Base-by-base conservation (phyloP, 768 basidiomycete genomes). In the Lactifluus volemus region DNA sequence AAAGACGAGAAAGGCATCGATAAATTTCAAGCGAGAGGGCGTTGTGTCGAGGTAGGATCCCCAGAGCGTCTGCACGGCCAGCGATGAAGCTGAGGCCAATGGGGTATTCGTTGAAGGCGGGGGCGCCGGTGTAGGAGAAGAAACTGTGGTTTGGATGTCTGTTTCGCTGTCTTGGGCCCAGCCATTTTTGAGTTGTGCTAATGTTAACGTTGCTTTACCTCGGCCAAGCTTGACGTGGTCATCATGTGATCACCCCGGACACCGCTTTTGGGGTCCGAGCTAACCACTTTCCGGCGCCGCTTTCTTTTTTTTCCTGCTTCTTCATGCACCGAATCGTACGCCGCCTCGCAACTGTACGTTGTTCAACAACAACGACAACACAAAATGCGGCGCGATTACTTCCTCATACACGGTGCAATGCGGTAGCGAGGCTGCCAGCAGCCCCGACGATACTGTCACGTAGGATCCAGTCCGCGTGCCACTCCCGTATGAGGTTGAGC, bases 1-100 rank as follows among this genome's bases (percentile, higher is more conserved):
- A 79, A 96, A 97, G 62, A 89, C 75, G 65, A 98, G 81, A 79
- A 98, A 98, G 8, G 84, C 75, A 77, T 99, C 97, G 71, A 98
- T 85, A 74, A 95, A 85, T 77, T 98, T 96, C 68, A 98, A 84
- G 14, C 92, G 83, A 67, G 89, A 75, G 5, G 92, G 79, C 0
- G 94, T 97, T 57, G 83, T 79, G 36, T 84, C 80, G 67, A 75
- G 74, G 78, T 98, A 98, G 19, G 89, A 84, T 68, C 79, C 83
- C 82, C 83, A 88, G 32, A 94, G 79, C 15, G 85, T 77, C 34
- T 76, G 72, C 44, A 88, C 65, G 48, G 81, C 77, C 56, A 60
- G 62, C 39, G 68, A 53, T n/a, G 69, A 65, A 29, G 15, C 77
- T 55, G 61, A 62, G 38, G 68, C 50, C 25, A 69, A 65, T 19